These are phyloP conservation scores for Phaeosphaeria sp. DNA, from an alignment of 2,329 filamentous ascomycete genomes.

Conservation along the genomic window DNA sequence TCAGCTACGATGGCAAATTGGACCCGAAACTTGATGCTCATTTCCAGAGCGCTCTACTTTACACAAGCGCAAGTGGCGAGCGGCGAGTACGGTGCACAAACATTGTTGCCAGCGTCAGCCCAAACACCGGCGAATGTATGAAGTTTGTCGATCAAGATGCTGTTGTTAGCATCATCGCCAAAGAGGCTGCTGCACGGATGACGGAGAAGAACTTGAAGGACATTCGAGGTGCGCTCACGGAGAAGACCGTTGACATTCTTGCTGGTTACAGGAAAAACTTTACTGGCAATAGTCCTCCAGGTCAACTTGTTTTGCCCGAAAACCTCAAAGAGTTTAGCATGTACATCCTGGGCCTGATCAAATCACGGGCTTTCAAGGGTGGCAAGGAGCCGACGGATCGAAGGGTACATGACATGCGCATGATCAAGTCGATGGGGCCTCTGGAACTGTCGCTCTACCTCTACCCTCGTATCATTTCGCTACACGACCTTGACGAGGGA, in stretches of 20 bases:
- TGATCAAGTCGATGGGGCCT: constrained; percentile 86
- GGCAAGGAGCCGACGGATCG: constrained; percentile 90
- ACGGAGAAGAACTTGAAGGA: constrained; percentile 81
- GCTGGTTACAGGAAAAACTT: constrained; percentile 93
- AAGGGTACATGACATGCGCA: constrained; percentile 86
- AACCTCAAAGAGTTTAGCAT: constrained; percentile 96
- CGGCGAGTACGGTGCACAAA: constrained; percentile 92
- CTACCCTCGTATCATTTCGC: constrained; percentile 89
- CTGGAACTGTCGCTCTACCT: constrained; percentile 89
- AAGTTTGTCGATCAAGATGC: constrained; percentile 97
- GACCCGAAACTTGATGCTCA: constrained; percentile 95
- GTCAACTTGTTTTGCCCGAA: constrained; percentile 93
- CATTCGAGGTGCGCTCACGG: constrained; percentile 79
- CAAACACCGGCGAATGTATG: constrained; percentile 81
- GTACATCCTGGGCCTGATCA: constrained; percentile 90
- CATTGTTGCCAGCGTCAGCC: constrained; percentile 88
- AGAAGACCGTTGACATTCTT: constrained; percentile 92
- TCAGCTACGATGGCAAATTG: constrained; percentile 96
- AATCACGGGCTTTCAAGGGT: constrained; percentile 90
- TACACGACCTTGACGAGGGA: constrained; percentile 86
- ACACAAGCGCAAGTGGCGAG: constrained; percentile 89
- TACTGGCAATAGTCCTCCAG: constrained; percentile 82
- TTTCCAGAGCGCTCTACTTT: constrained; percentile 93
- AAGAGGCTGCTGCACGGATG: constrained; percentile 90
- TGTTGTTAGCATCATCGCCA: constrained; percentile 84